phyloP scores from a whole-genome alignment of 306 rosid species.

The Cicer yamashitae region DNA sequence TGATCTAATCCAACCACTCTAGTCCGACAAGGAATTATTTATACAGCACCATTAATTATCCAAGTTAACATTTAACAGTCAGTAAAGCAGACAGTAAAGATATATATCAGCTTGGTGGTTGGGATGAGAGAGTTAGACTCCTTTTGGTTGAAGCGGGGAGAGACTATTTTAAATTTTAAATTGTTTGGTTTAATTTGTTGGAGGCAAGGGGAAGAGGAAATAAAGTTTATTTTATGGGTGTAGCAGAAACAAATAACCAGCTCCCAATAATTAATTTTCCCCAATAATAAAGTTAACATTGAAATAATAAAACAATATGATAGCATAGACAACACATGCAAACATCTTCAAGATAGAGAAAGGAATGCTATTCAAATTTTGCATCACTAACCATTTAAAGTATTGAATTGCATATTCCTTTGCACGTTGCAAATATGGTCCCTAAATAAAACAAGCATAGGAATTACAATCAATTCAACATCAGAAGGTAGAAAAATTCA shows the following conservation, averaged over 20 bases:
- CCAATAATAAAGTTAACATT: neutral
- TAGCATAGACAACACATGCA: conserved; percentile 6
- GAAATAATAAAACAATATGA: conserved; percentile 5
- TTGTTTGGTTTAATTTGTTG: too few species aligned
- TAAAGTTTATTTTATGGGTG: neutral
- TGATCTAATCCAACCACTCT: too few species aligned
- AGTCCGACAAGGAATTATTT: conserved; percentile 11
- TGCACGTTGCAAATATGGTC: conserved; percentile 86
- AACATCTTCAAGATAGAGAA: neutral
- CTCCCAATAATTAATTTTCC: conserved; percentile 22
- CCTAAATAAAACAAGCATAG: conserved; percentile 59
- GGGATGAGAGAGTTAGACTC: too few species aligned
- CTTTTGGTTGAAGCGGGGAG: too few species aligned
- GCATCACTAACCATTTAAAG: conserved; percentile 76
- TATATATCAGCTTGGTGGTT: too few species aligned
- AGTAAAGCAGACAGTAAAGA: neutral
- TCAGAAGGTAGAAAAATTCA: conserved; percentile 29
- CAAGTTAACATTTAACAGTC: conserved; percentile 13
- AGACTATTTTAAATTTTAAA: too few species aligned
- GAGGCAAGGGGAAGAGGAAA: too few species aligned
- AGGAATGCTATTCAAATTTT: conserved; percentile 14
- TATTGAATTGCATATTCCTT: conserved; percentile 79
- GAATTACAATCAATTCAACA: conserved; percentile 38
- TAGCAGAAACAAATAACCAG: conserved; percentile 23
- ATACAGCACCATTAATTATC: conserved; percentile 10